Base-by-base conservation (phyloP, 495 filamentous ascomycete species). In the Aspergillus nanangensis region DNA sequence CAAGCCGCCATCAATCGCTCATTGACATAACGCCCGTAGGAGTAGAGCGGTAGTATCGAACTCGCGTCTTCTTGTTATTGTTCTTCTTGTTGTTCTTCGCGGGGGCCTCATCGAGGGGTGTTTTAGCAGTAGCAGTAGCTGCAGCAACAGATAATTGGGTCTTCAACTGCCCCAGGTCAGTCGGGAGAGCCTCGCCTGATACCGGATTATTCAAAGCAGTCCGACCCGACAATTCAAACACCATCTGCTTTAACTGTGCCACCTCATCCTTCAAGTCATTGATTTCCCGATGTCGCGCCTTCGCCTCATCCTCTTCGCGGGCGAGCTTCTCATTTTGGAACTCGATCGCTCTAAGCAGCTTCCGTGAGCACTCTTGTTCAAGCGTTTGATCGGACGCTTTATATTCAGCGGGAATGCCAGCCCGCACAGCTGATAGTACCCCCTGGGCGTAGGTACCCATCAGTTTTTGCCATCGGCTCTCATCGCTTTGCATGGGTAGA, bases 201-300 rank as follows among this genome's bases (percentile, higher is more conserved):
- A 7, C 21, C 19, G 39, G 22, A 9, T 32, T 27, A 27, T 43
- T 35, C 29, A 37, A 14, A 17, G 38, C 11, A 14, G 50, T n/a
- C 17, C 43, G 47, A 25, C 44, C 29, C 1, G 43, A 57, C 2
- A 70, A 47, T 27, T 67, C 52, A 20, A 61, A 63, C 9, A 70
- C 57, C 11, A 70, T 59, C 25, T 55, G 50, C 18, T 61, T 67
- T 15, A 72, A 52, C 17, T 67, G 55, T 2, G 59, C 48, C 10
- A 70, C 53, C 47, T 72, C 65, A 17, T 54, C 40, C 27, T 60
- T 64, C 23, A 72, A 46, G 3, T 45, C 32, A 8, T 48, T 37
- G 11, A 72, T 54, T 31, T 70, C 65, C 21, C 57, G 44, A 19
- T 55, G 48, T 36, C 50, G 50, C 8, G 48, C 33, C 8, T 43